Conservation (phyloP, 2,329 filamentous ascomycete genomes). For the Botrytis squamosa region DNA sequence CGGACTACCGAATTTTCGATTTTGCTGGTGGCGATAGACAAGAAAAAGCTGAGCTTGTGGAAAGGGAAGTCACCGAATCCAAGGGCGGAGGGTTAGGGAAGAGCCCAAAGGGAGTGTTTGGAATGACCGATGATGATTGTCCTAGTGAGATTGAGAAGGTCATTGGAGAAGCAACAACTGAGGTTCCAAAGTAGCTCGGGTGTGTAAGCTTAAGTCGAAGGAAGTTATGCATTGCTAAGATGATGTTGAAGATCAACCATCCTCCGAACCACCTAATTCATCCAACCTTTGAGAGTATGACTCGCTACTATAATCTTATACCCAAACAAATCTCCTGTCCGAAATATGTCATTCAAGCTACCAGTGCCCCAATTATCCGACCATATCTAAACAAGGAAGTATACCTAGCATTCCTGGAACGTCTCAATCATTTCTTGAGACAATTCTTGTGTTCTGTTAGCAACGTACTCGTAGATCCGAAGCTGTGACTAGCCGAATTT, state of each 20-base stretch:
- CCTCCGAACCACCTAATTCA: neutral
- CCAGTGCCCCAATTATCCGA: neutral
- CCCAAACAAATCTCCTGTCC: neutral
- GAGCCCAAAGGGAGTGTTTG: constrained; percentile 31
- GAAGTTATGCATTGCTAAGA: neutral
- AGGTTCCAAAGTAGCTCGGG: constrained; percentile 24
- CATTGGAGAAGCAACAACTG: constrained; percentile 25
- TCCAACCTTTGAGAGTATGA: neutral
- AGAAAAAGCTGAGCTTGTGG: constrained; percentile 31
- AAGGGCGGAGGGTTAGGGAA: constrained; percentile 38
- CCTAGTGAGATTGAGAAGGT: constrained; percentile 2
- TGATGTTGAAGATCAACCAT: neutral
- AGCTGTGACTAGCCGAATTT: neutral
- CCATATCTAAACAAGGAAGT: neutral
- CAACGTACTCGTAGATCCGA: neutral
- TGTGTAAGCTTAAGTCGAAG: neutral
- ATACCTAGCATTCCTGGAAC: neutral
- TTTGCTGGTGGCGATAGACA: constrained; percentile 34
- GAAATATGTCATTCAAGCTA: neutral
- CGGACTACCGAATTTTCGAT: constrained; percentile 39
- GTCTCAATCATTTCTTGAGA: neutral
- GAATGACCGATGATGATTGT: constrained; percentile 17
- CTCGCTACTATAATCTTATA: neutral
- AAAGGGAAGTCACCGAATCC: constrained; percentile 37
- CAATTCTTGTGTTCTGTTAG: neutral